Evolutionary conservation across 106 monocot genomes (phyloP), one percentile per base, ranked within the genome.

Genomic region (Apostasia ramifera): DNA sequence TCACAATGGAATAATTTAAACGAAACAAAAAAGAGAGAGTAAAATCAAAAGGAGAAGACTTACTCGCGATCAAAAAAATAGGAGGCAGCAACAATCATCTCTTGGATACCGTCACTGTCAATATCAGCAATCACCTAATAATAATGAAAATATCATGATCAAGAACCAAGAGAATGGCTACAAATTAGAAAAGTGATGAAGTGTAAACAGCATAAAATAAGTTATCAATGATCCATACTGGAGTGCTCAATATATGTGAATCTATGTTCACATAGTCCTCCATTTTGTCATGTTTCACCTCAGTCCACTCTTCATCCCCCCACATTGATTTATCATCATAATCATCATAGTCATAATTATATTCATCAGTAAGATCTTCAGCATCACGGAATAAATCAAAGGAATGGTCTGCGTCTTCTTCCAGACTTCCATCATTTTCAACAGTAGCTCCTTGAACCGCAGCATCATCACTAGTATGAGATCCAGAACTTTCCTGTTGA

Each of bases 31-130:
- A 26, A 26, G 26, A 26, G 26, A 47, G 37, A 3, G 2, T 43
- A 65, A 47, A 12, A 48, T 47, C 6, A 65, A 15, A 4, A 26
- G 48, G 10, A 65, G 14, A 26, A 68, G 3, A 11, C 92, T 81
- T 90, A 98, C 98, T 93, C 90, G 13, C 76, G 89, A 73, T 98
- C 98, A 83, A 93, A 98, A 74, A 98, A 98, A 68, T 98, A 93
- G 50, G 98, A 90, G 44, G 80, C 93, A 63, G 90, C 90, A 73
- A 98, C 90, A 85, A 98, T 74, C 98, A 98, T 93, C 73, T 98
- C 98, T 60, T 85, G 76, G 61, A 88, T 66, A 8, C 98, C 98
- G 78, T 98, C 98, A 76, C 77, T 79, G 79, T 98, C 98, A 65
- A 98, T 98, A 60, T 98, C 98, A 62, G 98, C 93, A 78, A 98